Percentiles rank a stretch among this genome's conserved stretches.
Conservation (phyloP, 768 basidiomycete species). For the Dioszegia crocea region DNA sequence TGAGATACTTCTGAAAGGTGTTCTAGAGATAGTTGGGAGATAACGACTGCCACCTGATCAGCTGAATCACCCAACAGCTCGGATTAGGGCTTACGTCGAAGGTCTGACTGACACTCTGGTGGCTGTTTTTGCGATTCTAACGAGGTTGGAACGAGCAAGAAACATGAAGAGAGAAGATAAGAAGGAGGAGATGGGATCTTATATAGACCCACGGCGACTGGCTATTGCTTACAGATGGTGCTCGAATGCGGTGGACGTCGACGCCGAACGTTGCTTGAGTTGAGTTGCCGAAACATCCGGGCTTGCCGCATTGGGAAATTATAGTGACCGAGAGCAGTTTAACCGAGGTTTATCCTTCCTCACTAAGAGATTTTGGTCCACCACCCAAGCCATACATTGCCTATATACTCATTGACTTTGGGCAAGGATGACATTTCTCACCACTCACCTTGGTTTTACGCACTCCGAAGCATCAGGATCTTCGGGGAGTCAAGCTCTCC, state of each 20-base stretch:
- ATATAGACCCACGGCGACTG: background rate
- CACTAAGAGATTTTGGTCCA: background rate
- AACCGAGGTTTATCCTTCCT: background rate
- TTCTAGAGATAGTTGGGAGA: background rate
- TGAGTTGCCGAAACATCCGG: too few relatives aligned
- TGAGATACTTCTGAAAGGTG: background rate
- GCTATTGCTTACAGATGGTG: too few relatives aligned
- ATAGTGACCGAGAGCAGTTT: too few relatives aligned
- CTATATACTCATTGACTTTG: background rate
- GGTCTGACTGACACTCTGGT: constrained; percentile 1
- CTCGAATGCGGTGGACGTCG: background rate
- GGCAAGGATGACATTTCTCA: constrained; percentile 34
- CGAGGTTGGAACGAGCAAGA: background rate
- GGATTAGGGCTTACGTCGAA: background rate
- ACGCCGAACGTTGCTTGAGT: background rate
- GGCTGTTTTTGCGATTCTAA: background rate
- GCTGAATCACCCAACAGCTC: background rate
- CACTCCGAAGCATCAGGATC: background rate
- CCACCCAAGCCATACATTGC: background rate
- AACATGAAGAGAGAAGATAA: background rate
- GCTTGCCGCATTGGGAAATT: too few relatives aligned
- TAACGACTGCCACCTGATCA: background rate
- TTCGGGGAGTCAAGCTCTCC: constrained; percentile 9
- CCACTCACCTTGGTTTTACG: constrained; percentile 27
- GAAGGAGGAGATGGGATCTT: background rate